A percentile compares a stretch with the other conserved stretches of the same genome.
phyloP scores from a whole-genome alignment of 805 yeast species.

The Barnettozyma botsteinii region DNA sequence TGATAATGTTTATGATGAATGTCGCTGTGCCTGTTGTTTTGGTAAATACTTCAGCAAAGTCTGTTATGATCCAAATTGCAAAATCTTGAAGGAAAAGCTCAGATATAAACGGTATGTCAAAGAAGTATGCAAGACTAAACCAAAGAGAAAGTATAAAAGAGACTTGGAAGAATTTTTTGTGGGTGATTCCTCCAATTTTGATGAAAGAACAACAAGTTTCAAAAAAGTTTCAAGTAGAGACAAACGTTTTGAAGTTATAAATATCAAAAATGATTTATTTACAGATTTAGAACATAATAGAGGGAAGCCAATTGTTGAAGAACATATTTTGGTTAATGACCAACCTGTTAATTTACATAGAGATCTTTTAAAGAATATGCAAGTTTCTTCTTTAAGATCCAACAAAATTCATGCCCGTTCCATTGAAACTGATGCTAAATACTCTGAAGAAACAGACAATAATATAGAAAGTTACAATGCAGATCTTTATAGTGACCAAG shows the following conservation, averaged over 20 bases:
- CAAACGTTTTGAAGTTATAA: background rate
- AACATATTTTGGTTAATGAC: background rate
- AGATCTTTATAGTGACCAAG: no score
- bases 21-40: slow-evolving; percentile 26
- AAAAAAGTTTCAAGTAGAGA: background rate
- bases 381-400: slow-evolving; percentile 13
- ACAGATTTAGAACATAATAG: slow-evolving; percentile 6
- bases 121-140: slow-evolving; percentile 22
- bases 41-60: slow-evolving; percentile 23
- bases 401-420: background rate
- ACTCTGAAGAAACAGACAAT: background rate
- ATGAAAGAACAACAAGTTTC: slow-evolving; percentile 4
- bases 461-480: background rate
- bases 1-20: slow-evolving; percentile 25
- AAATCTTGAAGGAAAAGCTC: slow-evolving; percentile 17
- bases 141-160: slow-evolving; percentile 12
- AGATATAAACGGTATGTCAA: slow-evolving; percentile 24
- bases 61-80: slow-evolving; percentile 25
- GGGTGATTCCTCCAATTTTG: slow-evolving; percentile 1
- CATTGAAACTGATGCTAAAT: background rate
- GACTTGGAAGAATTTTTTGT: background rate
- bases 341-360: slow-evolving; percentile 11
- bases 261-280: background rate
- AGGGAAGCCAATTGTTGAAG: background rate
- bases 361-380: slow-evolving; percentile 11